phyloP scores from a whole-genome alignment of 495 filamentous ascomycete genomes.

The Xylaria grammica region DNA sequence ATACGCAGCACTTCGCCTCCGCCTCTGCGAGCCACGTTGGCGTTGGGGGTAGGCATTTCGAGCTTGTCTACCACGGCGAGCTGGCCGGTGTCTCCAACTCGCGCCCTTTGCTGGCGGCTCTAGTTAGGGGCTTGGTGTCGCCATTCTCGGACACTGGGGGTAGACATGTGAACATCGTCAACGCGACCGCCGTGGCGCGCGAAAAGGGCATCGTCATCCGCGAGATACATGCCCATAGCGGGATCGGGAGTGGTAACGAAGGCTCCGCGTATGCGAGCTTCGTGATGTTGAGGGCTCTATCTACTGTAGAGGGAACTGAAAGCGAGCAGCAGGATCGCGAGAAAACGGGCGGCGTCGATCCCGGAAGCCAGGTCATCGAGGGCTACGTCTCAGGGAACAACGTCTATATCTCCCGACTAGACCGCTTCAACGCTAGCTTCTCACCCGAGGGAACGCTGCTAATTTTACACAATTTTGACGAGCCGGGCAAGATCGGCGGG shows the following conservation, averaged over 20 bases:
- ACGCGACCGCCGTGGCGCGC: slow-evolving; percentile 69
- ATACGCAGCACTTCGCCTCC: slow-evolving; percentile 70
- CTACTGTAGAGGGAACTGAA: neutral
- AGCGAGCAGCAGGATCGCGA: neutral
- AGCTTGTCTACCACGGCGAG: slow-evolving; percentile 71
- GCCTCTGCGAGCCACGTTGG: slow-evolving; percentile 21
- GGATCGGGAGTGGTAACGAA: neutral
- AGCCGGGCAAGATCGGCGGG: slow-evolving; percentile 73
- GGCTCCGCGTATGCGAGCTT: slow-evolving; percentile 58
- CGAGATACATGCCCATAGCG: slow-evolving; percentile 56
- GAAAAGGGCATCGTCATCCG: slow-evolving; percentile 73
- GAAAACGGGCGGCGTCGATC: slow-evolving; percentile 12
- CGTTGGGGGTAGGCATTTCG: slow-evolving; percentile 63
- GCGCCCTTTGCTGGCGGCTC: slow-evolving; percentile 69
- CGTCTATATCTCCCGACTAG: slow-evolving; percentile 68
- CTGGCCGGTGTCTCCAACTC: slow-evolving; percentile 67
- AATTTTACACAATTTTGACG: slow-evolving; percentile 73
- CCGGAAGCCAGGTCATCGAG: slow-evolving; percentile 61
- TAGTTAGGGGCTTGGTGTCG: slow-evolving; percentile 69
- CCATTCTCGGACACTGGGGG: slow-evolving; percentile 63
- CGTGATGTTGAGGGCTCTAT: slow-evolving; percentile 58
- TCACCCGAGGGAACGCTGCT: slow-evolving; percentile 67
- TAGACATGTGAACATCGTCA: slow-evolving; percentile 75
- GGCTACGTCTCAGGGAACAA: slow-evolving; percentile 65
- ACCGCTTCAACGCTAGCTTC: slow-evolving; percentile 67